A percentile compares a stretch with the other conserved stretches of the same genome.
phyloP scores from a whole-genome alignment of 306 rosid species.

The Abrus precatorius region DNA sequence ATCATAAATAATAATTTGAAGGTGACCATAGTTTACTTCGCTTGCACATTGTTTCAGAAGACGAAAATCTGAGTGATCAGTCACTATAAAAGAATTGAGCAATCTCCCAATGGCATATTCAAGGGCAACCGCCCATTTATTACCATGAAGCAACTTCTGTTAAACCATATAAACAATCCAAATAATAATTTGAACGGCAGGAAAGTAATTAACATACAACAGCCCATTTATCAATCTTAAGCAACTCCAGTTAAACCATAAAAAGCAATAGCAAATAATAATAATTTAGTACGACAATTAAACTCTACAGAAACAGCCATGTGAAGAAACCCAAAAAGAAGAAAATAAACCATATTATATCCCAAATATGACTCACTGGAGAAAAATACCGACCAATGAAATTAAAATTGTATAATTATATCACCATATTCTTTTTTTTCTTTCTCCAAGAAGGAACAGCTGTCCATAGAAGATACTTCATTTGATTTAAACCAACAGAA shows the following conservation, averaged over 20 bases:
- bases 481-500: constrained; percentile 27
- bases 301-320: background rate
- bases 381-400: constrained; percentile 1
- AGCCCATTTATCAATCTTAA: constrained; percentile 65
- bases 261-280: constrained; percentile 21
- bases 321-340: constrained; percentile 16
- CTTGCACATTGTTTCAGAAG: constrained; percentile 83
- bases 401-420: constrained; percentile 2
- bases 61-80: constrained; percentile 81
- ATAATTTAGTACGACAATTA: constrained; percentile 3
- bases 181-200: constrained; percentile 3
- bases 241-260: constrained; percentile 59
- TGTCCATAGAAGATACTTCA: background rate
- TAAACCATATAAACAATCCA: constrained; percentile 41
- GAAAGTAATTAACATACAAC: constrained; percentile 36
- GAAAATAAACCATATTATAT: constrained; percentile 31
- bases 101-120: constrained; percentile 87
- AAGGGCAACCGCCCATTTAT: constrained; percentile 81
- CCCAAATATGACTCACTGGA: constrained; percentile 19
- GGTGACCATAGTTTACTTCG: constrained; percentile 69
- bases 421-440: background rate
- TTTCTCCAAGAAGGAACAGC: constrained; percentile 13
- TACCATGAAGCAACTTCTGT: constrained; percentile 79
- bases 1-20: constrained; percentile 86
- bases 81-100: constrained; percentile 92